Base-by-base conservation (phyloP, 768 basidiomycete genomes). In the Favolaschia claudopus region DNA sequence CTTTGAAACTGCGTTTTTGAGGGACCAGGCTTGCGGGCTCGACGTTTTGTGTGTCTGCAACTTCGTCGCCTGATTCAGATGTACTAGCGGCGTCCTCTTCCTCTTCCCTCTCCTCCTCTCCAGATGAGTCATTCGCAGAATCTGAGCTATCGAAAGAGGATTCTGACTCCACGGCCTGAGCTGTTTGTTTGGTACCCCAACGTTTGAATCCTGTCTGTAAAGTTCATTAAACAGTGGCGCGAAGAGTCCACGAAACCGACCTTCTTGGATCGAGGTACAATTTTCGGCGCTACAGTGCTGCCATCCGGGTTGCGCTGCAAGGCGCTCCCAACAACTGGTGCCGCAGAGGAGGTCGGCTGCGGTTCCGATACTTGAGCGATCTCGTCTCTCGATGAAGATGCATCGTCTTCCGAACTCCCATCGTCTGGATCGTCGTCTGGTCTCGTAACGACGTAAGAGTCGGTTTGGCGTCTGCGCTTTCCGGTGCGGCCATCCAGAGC, bases 141-240 rank as follows among this genome's bases (percentile, higher is more conserved):
- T 92, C 88, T 9, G 91, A 93, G 67, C 88, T 93, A 70, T 92
- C 89, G 63, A 89, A 92, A 3, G 87, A 89, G 4, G 84, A 81
- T n/a, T 85, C 85, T 17, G 77, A 81, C 27, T 79, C 76, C 31
- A 70, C 72, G 14, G 68, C 73, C 33, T 62, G 63, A 20, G 57
- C 62, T 22, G 69, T 63, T 31, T 71, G 63, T 63, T 58, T 67
- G 47, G 66, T 70, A 37, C 64, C 64, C 89, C 89, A 90, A 47
- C 79, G 79, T 40, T 76, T 74, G 63, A 85, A 80, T n/a, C 62
- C 66, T 51, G 69, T 67, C 79, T 83, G 38, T 14, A 29, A 17
- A 33, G 39, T 9, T 66, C 6, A 44, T 51, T 52, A 22, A 55
- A 56, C 24, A 54, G 54, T 6, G 15, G 50, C 42, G 53, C 5